Base-by-base conservation (phyloP, 306 rosid species). In the Astragalus glycyphyllos region DNA sequence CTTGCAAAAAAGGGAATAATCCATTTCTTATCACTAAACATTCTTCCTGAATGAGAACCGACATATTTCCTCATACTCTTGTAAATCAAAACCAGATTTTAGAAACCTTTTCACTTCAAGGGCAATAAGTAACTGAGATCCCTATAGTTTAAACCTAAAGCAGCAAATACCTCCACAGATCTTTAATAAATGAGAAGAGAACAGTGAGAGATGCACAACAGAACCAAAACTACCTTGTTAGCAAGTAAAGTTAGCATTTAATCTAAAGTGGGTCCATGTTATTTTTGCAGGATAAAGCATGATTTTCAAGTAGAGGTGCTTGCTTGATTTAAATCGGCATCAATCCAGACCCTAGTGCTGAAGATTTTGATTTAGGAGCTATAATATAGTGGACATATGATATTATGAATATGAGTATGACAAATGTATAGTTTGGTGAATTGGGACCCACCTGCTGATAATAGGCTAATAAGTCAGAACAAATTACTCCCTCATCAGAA, bases 51-150 rank as follows among this genome's bases (percentile, higher is more conserved):
- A 79, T 89, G 91, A 64, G 85, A 87, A 73, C 83, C 86, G 41
- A 65, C 84, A 83, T 87, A 82, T 81, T 87, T 95, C 99, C 92
- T 95, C 99, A 95, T 95, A 72, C 83, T 86, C 80, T 57, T 72
- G 1, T 23, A 64, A 79, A 74, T 53, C 60, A 69, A 72, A 73
- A 81, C 41, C 40, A 20, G 26, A 57, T 42, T 65, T 44, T 44
- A 8, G 61, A 55, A 26, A 62, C 78, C 48, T 11, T 34, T 58
- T 55, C 63, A 46, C 65, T 68, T 47, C 31, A 32, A 9, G 53
- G 55, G 46, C 15, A 68, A 69, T 11, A 73, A 20, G 23, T 20
- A 20, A 68, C 75, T 82, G 69, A 74, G 68, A 49, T 74, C 79
- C 63, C 68, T 42, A 49, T 54, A 60, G 53, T 23, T 6, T 35